phyloP scores from a whole-genome alignment of 1,284 basidiomycete species.

The Boletellus dicymbophilus region DNA sequence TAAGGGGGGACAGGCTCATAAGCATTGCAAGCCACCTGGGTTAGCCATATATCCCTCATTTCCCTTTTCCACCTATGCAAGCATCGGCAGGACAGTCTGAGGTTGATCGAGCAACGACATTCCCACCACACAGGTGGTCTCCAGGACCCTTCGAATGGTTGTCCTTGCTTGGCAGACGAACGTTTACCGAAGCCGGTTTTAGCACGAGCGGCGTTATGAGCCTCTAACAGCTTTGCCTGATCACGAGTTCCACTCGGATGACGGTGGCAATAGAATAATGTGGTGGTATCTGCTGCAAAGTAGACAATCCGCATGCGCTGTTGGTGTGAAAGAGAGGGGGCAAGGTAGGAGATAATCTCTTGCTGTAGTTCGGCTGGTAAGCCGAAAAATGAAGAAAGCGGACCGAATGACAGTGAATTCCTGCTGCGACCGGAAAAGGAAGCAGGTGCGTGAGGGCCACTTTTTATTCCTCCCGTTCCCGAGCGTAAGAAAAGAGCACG shows the following conservation, averaged over 20 bases:
- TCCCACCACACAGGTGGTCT: constrained; percentile 35
- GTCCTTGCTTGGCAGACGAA: constrained; percentile 2
- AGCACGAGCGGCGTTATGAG: no score
- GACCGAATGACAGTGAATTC: constrained; percentile 10
- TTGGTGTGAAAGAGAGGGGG: constrained; percentile 55
- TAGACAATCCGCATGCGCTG: constrained; percentile 58
- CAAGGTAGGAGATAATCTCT: constrained; percentile 58
- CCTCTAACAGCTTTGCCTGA: constrained; percentile 1
- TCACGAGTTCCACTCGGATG: neutral
- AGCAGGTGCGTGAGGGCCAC: neutral
- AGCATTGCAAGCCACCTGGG: constrained; percentile 26
- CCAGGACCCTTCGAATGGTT: constrained; percentile 29
- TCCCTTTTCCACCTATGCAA: constrained; percentile 30
- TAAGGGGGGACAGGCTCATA: constrained; percentile 20
- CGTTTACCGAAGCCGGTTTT: constrained; percentile 10
- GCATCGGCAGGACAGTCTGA: constrained; percentile 18
- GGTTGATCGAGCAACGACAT: constrained; percentile 20
- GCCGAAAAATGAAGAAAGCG: constrained; percentile 32
- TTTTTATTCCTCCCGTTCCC: neutral
- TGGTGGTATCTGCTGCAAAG: constrained; percentile 52
- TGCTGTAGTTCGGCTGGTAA: constrained; percentile 66
- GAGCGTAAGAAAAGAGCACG: constrained; percentile 49
- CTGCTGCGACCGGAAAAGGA: constrained; percentile 5
- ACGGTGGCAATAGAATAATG: constrained; percentile 46
- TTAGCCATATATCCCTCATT: constrained; percentile 34